These are phyloP conservation scores for Cardamine chenopodiifolia DNA, from an alignment of 345 rosid genomes.

Conservation along the genomic window DNA sequence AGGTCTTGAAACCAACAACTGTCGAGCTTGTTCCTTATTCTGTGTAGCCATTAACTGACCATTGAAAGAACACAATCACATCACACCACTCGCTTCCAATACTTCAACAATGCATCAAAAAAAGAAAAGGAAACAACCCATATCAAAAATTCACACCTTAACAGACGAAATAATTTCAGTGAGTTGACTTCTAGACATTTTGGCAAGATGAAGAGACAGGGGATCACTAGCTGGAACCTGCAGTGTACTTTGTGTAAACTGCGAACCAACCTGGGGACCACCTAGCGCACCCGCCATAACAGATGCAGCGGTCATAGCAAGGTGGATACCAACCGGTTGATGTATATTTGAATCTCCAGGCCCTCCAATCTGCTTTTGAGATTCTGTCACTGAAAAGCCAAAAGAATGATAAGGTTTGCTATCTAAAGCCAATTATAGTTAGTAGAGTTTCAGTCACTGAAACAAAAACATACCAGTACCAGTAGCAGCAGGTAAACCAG, in stretches of 20 bases:
- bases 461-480: conserved; percentile 50
- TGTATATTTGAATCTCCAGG: conserved; percentile 56
- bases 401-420: conserved; percentile 3
- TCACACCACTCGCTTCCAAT: conserved; percentile 17
- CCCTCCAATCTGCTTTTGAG: conserved; percentile 67
- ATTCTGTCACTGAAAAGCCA: conserved; percentile 46
- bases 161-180: conserved; percentile 71
- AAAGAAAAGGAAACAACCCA: not conserved
- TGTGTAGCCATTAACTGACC: conserved; percentile 70
- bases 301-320: conserved; percentile 77
- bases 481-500: conserved; percentile 60
- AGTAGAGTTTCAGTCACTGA: conserved; percentile 16
- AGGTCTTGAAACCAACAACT: conserved; percentile 74
- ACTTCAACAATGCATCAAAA: conserved; percentile 4
- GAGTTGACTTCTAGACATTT: conserved; percentile 85
- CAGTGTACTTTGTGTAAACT: conserved; percentile 56
- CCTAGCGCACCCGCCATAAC: conserved; percentile 82
- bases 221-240: conserved; percentile 73
- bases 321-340: conserved; percentile 85
- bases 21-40: conserved; percentile 71
- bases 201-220: conserved; percentile 84
- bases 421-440: not conserved
- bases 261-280: conserved; percentile 61
- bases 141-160: conserved; percentile 55
- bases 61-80: conserved; percentile 26